Conservation (phyloP, 768 basidiomycete species). For the Trametes elegans region DNA sequence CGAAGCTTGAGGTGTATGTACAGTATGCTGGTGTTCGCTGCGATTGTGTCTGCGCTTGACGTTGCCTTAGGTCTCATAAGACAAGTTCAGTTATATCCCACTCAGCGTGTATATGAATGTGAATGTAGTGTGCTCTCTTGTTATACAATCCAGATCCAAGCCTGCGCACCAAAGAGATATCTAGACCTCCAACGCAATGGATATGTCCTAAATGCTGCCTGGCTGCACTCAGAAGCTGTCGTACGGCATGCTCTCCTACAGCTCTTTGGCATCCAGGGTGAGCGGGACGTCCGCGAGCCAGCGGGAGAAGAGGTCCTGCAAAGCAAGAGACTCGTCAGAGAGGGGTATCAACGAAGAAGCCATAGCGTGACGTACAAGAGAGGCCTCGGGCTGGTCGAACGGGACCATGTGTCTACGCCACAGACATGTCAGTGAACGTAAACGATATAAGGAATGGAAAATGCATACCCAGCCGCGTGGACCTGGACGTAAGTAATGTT, state of each 20-base stretch:
- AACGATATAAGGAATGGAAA: neutral
- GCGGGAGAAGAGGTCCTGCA: constrained; percentile 56
- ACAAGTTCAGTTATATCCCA: neutral
- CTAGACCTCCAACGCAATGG: neutral
- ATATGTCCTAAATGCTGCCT: neutral
- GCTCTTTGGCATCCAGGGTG: constrained; percentile 23
- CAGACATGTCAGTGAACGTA: neutral
- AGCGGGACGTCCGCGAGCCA: constrained; percentile 59
- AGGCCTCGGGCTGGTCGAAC: constrained; percentile 84
- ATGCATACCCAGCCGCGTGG: constrained; percentile 72
- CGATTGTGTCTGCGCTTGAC: too few relatives aligned
- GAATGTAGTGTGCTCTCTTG: too few relatives aligned
- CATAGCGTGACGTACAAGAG: constrained; percentile 55
- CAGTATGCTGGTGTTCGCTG: too few relatives aligned
- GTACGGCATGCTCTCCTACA: constrained; percentile 9
- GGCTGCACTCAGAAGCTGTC: constrained; percentile 12
- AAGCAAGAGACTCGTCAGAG: neutral
- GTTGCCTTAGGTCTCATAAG: too few relatives aligned
- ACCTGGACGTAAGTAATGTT: constrained; percentile 82
- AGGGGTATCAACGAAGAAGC: neutral
- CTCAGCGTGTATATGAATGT: neutral
- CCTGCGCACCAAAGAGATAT: neutral
- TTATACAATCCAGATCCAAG: neutral
- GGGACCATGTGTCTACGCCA: constrained; percentile 80
- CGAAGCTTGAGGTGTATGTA: too few relatives aligned